Evolutionary conservation across 208 protist genomes (phyloP).

Genomic region (Trypanosoma boissoni): DNA sequence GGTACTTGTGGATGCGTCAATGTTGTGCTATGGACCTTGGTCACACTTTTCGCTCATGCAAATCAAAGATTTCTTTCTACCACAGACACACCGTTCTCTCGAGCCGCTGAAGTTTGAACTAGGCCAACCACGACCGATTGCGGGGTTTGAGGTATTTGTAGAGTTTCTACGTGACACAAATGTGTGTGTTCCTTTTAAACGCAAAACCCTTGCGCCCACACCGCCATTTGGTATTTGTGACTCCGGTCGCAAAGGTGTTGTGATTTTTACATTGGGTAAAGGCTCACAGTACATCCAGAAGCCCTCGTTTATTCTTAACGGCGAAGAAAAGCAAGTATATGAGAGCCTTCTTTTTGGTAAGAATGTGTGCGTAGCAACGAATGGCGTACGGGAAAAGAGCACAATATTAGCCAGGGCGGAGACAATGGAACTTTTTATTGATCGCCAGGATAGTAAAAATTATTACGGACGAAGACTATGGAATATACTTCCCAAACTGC

Average conservation of each 20-base stretch:
- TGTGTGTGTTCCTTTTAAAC: slow-evolving; percentile 79
- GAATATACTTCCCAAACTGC: slow-evolving; percentile 60
- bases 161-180: slow-evolving; percentile 68
- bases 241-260: slow-evolving; percentile 57
- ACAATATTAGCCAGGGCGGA: slow-evolving; percentile 46
- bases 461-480: slow-evolving; percentile 81
- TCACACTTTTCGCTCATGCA: slow-evolving; percentile 77
- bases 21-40: slow-evolving; percentile 79
- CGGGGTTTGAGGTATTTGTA: slow-evolving; percentile 76
- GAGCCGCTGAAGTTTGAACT: slow-evolving; percentile 60
- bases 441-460: slow-evolving; percentile 61
- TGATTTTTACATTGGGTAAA: slow-evolving; percentile 53
- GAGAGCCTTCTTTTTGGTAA: slow-evolving; percentile 63
- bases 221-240: slow-evolving; percentile 84
- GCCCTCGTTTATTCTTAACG: slow-evolving; percentile 54
- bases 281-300: slow-evolving; percentile 84
- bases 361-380: slow-evolving; percentile 60
- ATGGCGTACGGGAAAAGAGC: slow-evolving; percentile 64
- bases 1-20: slow-evolving; percentile 67
- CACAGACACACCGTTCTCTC: slow-evolving; percentile 68
- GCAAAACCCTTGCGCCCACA: slow-evolving; percentile 53
- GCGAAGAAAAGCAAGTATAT: slow-evolving; percentile 64
- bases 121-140: slow-evolving; percentile 62
- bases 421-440: slow-evolving; percentile 73
- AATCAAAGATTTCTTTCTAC: slow-evolving; percentile 78